phyloP scores from a whole-genome alignment of 805 yeast genomes.

The Hanseniaspora pseudoguilliermondii region DNA sequence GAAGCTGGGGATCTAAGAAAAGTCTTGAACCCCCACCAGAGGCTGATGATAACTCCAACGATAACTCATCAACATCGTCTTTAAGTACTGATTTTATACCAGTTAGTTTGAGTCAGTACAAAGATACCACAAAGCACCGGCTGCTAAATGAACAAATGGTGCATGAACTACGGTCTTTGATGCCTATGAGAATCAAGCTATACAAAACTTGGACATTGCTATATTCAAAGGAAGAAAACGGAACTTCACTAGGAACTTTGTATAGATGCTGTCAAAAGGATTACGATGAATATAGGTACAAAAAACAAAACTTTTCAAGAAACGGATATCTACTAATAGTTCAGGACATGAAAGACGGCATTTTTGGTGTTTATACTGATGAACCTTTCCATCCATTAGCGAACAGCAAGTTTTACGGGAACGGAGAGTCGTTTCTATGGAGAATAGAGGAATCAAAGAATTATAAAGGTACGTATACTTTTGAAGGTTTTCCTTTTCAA shows the following conservation, averaged over 20 bases:
- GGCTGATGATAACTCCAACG: background rate
- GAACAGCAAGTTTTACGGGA: conserved; percentile 67
- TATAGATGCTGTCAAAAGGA: conserved; percentile 33
- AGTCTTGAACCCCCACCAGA: background rate
- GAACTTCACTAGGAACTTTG: conserved; percentile 71
- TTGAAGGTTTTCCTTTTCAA: conserved; percentile 76
- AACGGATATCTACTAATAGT: conserved; percentile 67
- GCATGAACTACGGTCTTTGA: conserved; percentile 53
- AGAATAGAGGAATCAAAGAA: conserved; percentile 40
- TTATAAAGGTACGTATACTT: conserved; percentile 31
- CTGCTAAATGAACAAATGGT: conserved; percentile 54
- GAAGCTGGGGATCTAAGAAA: background rate
- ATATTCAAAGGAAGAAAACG: conserved; percentile 85
- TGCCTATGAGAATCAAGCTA: conserved; percentile 72
- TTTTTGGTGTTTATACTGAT: conserved; percentile 71
- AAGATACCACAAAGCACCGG: conserved; percentile 41
- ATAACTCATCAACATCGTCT: background rate
- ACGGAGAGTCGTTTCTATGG: conserved; percentile 93
- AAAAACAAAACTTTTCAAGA: conserved; percentile 29
- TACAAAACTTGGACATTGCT: conserved; percentile 63
- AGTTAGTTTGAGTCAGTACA: conserved; percentile 49
- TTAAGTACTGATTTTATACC: conserved; percentile 18
- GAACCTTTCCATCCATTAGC: conserved; percentile 63
- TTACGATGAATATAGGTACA: conserved; percentile 32
- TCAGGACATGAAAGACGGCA: conserved; percentile 46